phyloP scores from a whole-genome alignment of 2,329 filamentous ascomycete genomes.

The Phialemoniopsis sp. region DNA sequence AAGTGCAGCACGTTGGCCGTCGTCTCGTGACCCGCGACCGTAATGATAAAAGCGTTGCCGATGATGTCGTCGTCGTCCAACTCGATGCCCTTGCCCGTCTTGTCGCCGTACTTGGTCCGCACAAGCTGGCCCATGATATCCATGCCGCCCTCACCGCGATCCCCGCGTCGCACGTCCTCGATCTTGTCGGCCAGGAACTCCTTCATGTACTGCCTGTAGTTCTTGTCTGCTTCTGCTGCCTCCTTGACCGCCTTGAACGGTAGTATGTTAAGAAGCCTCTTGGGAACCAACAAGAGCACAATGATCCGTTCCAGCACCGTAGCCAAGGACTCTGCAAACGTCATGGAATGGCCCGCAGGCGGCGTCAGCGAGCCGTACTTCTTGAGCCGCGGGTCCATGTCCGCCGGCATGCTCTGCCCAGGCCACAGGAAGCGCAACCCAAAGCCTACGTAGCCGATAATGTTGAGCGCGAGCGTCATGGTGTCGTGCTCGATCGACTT shows the following conservation, averaged over 20 bases:
- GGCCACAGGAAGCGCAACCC: conserved; percentile 59
- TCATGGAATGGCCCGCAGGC: conserved; percentile 54
- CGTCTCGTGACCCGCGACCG: conserved; percentile 76
- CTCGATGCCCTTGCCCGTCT: conserved; percentile 11
- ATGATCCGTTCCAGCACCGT: conserved; percentile 60
- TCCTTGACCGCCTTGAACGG: conserved; percentile 47
- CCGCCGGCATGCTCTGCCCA: conserved; percentile 47
- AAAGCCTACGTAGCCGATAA: conserved; percentile 67
- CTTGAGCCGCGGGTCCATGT: conserved; percentile 36
- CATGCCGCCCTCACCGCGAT: conserved; percentile 34
- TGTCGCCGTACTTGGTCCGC: conserved; percentile 31
- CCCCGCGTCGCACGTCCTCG: conserved; percentile 26
- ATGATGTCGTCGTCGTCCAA: conserved; percentile 63
- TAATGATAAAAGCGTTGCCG: conserved; percentile 67
- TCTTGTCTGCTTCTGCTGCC: conserved; percentile 50
- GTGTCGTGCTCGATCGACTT: conserved; percentile 57
- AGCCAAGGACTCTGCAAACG: conserved; percentile 60
- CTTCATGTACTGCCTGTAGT: conserved; percentile 67
- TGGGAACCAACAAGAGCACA: conserved; percentile 55
- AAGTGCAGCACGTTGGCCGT: conserved; percentile 74
- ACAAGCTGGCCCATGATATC: conserved; percentile 50
- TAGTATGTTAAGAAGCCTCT: conserved; percentile 46
- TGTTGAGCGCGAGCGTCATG: conserved; percentile 56
- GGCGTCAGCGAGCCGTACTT: conserved; percentile 44
- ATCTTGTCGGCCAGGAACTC: conserved; percentile 63